Percentiles rank a stretch among this genome's conserved stretches.
Evolutionary conservation across 805 yeast genomes (phyloP).

Genomic region (Metschnikowia hibisci): DNA sequence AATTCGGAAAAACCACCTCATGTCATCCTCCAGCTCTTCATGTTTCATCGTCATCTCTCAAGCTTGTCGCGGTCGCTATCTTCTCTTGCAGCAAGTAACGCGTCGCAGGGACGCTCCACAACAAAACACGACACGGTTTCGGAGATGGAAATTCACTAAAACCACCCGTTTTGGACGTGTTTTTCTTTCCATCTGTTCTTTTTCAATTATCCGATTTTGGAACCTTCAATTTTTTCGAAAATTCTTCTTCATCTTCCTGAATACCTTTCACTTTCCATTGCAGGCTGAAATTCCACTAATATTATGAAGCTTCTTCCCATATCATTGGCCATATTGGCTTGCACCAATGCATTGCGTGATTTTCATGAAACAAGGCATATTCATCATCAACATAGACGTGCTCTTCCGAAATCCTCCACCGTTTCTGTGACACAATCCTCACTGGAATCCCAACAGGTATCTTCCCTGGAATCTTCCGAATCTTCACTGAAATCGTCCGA

Average conservation of each 20-base stretch:
- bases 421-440: background rate
- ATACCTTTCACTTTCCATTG: too few species aligned
- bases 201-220: background rate
- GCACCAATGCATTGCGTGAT: background rate
- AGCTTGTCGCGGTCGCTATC: background rate
- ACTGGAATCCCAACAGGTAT: background rate
- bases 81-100: constrained; percentile 5
- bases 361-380: background rate
- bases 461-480: background rate
- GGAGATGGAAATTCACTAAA: background rate
- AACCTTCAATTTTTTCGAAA: too few species aligned
- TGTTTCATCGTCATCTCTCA: background rate
- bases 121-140: constrained; percentile 9
- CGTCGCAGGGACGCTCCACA: constrained; percentile 10
- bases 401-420: background rate
- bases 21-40: too few species aligned
- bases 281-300: too few species aligned
- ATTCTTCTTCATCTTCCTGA: too few species aligned
- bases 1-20: too few species aligned
- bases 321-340: background rate
- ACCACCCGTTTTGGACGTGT: background rate
- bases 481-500: background rate
- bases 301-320: constrained; percentile 1
- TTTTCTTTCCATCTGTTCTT: background rate
- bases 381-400: constrained; percentile 4